These are phyloP conservation scores for Tuber microsphaerosporum DNA, from an alignment of 495 filamentous ascomycete species.

Conservation along the genomic window DNA sequence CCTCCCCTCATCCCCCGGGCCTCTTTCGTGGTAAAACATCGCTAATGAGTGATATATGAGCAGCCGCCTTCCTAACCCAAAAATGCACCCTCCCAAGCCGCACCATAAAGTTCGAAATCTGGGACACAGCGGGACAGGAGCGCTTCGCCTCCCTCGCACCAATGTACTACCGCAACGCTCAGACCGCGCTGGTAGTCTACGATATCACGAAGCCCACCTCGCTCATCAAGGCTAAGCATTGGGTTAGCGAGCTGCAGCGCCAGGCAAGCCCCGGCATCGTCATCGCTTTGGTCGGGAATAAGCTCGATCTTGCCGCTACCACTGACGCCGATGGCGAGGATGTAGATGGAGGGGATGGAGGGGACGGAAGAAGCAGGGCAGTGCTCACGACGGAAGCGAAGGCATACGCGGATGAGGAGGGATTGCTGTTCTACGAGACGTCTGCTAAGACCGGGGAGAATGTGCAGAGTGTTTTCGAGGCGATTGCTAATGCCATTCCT, in stretches of 20 bases:
- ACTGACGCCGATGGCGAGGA: constrained; percentile 54
- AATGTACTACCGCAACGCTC: constrained; percentile 99
- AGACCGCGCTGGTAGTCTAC: constrained; percentile 97
- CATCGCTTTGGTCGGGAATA: constrained; percentile 95
- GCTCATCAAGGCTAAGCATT: constrained; percentile 92
- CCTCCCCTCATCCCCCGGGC: neutral
- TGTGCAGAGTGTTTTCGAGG: constrained; percentile 91
- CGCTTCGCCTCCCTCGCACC: constrained; percentile 93
- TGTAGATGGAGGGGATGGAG: constrained; percentile 68
- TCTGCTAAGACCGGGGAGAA: constrained; percentile 93
- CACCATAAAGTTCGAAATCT: constrained; percentile 99
- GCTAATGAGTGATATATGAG: constrained; percentile 8
- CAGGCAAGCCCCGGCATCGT: constrained; percentile 98
- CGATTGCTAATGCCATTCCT: constrained; percentile 95
- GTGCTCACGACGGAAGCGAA: constrained; percentile 82
- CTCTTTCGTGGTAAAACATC: neutral
- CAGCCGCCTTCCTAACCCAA: constrained; percentile 96
- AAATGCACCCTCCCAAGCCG: constrained; percentile 93
- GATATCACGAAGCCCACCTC: constrained; percentile 96
- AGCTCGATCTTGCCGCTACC: constrained; percentile 65
- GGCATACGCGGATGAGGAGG: constrained; percentile 88
- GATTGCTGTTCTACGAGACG: constrained; percentile 91
- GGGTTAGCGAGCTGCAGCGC: constrained; percentile 95
- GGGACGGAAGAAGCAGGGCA: constrained; percentile 24
- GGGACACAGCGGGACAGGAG: constrained; percentile 98